Percentiles rank a stretch among this genome's conserved stretches.
phyloP scores from a whole-genome alignment of 129 eudicot species.

The Centrapalus pauciflorus region DNA sequence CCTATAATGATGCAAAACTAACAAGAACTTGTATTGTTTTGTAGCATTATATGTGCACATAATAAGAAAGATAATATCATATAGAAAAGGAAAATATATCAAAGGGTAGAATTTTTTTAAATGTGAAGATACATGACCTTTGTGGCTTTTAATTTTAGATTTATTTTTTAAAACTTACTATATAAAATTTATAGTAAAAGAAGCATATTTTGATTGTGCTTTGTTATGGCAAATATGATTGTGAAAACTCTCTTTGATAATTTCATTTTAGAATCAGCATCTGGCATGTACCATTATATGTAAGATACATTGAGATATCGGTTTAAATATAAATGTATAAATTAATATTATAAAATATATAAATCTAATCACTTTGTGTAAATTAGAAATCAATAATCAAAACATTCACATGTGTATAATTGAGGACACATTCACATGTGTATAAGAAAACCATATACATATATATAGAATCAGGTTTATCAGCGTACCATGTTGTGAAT shows the following conservation, averaged over 20 bases:
- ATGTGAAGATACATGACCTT: slow-evolving; percentile 12
- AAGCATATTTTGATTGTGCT: background rate
- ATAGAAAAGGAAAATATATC: background rate
- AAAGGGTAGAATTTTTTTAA: slow-evolving; percentile 8
- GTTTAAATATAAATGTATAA: too few species aligned
- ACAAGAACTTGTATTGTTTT: slow-evolving; percentile 13
- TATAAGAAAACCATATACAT: too few species aligned
- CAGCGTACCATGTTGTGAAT: too few species aligned
- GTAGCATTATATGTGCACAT: background rate
- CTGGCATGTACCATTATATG: too few species aligned
- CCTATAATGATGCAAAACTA: background rate
- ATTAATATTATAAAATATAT: too few species aligned
- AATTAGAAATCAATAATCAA: too few species aligned
- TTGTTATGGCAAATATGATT: background rate
- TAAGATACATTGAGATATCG: too few species aligned
- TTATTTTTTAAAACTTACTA: background rate
- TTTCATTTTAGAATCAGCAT: too few species aligned
- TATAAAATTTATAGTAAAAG: background rate
- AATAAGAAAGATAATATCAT: background rate
- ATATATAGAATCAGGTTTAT: too few species aligned
- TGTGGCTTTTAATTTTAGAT: slow-evolving; percentile 10
- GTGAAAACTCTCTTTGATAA: background rate
- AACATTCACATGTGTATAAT: too few species aligned
- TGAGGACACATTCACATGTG: too few species aligned
- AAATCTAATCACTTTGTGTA: too few species aligned